Evolutionary conservation across 768 basidiomycete genomes (phyloP), one percentile per base, ranked within the genome.

Genomic region (Megacollybia marginata): DNA sequence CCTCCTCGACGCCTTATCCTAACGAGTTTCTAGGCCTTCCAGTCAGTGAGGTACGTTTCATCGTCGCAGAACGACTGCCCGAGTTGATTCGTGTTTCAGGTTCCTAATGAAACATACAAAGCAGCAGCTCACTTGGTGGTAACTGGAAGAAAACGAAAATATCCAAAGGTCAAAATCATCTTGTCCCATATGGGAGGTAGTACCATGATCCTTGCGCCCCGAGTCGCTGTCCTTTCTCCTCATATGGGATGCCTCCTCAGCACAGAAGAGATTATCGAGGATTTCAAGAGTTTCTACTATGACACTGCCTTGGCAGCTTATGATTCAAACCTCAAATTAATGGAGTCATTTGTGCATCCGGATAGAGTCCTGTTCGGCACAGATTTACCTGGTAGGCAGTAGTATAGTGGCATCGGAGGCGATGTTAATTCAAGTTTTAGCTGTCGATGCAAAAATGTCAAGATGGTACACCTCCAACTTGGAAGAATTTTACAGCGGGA

Each of bases 101-200:
- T 86, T 0, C 87, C 86, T 7, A 83, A 87, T 59, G 87, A 89
- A 64, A 90, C 87, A 0, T 88, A 80, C 71, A 88, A 88, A 66
- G 88, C 85, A 1, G 85, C 85, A 33, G 80, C 85, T 3, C 83
- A 87, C 59, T 74, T 90, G 44, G 85, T 89, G 43, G 80, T 88
- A 19, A 76, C 83, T 0, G 83, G 84, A 43, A 65, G 70, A 58
- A 86, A 83, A 62, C 80, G 84, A 40, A 76, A 71, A 52, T 86
- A 77, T 56, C 62, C 72, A 18, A 65, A 78, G 48, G 69, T 79
- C 54, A 81, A 76, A 49, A 78, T 88, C 53, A 75, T 90, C 33
- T 76, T 90, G 9, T 77, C 87, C 16, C 88, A 88, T 59, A 66
- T 87, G 10, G 87, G 88, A n/a, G 87, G 87, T 2, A 81, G 72